Base-by-base conservation (phyloP, 345 rosid species). In the Jatropha curcas region DNA sequence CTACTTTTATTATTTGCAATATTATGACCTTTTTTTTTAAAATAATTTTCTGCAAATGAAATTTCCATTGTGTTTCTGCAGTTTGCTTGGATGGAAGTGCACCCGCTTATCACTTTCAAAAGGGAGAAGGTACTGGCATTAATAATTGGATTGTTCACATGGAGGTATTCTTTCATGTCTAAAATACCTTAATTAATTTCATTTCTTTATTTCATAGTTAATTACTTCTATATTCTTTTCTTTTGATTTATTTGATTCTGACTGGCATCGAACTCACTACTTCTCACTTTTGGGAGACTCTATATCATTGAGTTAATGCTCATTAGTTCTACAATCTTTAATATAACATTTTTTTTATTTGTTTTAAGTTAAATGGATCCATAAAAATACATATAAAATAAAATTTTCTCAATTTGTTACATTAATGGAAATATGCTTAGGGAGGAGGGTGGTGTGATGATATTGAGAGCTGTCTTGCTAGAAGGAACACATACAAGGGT, bases 391-490 rank as follows among this genome's bases (percentile, higher is more conserved):
- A 39, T 39, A 39, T 39, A 39, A 39, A 39, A 6, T 39, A 39
- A 39, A 39, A 48, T 16, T 48, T 48, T 48, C n/a, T 48, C 17
- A 19, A 2, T 48, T 14, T 39, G 10, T 39, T 48, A 16, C 12
- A 41, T 41, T 41, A 41, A 12, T 27, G 34, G 67, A 7, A 7
- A 27, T 1, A 22, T 9, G 20, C 7, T 14, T 30, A 94, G 99
- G 98, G 99, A 81, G 99, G 99, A 79, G 96, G 97, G 62, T 96
- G 99, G 98, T 96, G 99, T 76, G 86, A 88, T 60, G 84, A 86
- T 66, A 83, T 79, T 2, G 86, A 87, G 27, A 80, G 80, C 34
- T 96, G 99, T 71, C 72, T 90, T 10, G 64, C 43, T 41, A 86
- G 99, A 34, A 91, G 81, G 74, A 71, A 82, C 33, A 96, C 96